These are phyloP conservation scores for Cutaneotrichosporon cyanovorans DNA, from an alignment of 1,284 basidiomycete genomes.

Conservation along the genomic window DNA sequence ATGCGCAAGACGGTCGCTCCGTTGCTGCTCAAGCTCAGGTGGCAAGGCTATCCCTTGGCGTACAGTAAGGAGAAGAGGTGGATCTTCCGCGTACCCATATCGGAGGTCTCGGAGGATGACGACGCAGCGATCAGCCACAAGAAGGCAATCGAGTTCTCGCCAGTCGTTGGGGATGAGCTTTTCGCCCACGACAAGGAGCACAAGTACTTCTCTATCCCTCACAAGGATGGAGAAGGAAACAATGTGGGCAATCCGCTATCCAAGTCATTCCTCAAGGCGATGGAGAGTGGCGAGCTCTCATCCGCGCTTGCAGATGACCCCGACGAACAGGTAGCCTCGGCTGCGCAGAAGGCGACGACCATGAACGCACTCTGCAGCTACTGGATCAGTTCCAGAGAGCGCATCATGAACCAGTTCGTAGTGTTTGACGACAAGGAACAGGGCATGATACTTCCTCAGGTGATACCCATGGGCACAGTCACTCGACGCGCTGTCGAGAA, in stretches of 20 bases:
- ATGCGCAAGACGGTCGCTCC: slow-evolving; percentile 77
- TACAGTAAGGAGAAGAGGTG: slow-evolving; percentile 85
- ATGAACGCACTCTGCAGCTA: slow-evolving; percentile 95
- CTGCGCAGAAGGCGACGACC: slow-evolving; percentile 75
- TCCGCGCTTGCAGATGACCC: slow-evolving; percentile 37
- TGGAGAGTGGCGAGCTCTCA: slow-evolving; percentile 74
- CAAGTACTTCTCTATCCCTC: slow-evolving; percentile 83
- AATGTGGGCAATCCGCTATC: slow-evolving; percentile 89
- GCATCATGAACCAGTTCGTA: slow-evolving; percentile 89
- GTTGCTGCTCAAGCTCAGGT: slow-evolving; percentile 75
- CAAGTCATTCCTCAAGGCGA: slow-evolving; percentile 82
- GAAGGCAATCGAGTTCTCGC: slow-evolving; percentile 16
- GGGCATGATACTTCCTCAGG: slow-evolving; percentile 91
- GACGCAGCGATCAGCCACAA: slow-evolving; percentile 49
- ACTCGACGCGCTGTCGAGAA: slow-evolving; percentile 95
- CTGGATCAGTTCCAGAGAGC: slow-evolving; percentile 91
- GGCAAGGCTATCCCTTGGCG: slow-evolving; percentile 79
- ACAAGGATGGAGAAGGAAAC: slow-evolving; percentile 87
- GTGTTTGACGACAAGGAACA: slow-evolving; percentile 66
- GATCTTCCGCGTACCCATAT: slow-evolving; percentile 67
- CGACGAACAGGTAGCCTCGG: slow-evolving; percentile 53
- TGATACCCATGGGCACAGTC: slow-evolving; percentile 97
- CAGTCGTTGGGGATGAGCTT: slow-evolving; percentile 17
- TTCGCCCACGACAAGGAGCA: slow-evolving; percentile 21
- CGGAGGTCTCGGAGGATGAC: slow-evolving; percentile 53